phyloP scores from a whole-genome alignment of 805 yeast genomes.

The Saccharomyces paradoxus region DNA sequence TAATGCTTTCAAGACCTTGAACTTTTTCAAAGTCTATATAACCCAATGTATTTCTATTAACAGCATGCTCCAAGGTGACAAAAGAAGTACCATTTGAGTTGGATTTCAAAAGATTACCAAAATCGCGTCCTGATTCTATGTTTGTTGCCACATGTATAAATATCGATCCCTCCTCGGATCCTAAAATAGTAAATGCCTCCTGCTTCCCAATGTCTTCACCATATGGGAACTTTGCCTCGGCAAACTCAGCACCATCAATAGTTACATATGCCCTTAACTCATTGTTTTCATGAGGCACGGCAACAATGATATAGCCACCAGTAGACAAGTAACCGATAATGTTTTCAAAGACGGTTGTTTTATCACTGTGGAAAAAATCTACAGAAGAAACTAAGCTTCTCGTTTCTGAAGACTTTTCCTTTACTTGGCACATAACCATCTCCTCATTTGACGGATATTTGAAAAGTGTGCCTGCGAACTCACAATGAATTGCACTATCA shows the following conservation, averaged over 20 bases:
- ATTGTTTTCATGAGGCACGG: slow-evolving; percentile 43
- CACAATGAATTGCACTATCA: slow-evolving; percentile 52
- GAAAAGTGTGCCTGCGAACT: slow-evolving; percentile 53
- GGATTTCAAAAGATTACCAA: slow-evolving; percentile 76
- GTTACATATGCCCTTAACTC: slow-evolving; percentile 65
- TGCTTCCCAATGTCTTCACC: slow-evolving; percentile 51
- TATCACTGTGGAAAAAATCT: slow-evolving; percentile 41
- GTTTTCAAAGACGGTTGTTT: slow-evolving; percentile 40
- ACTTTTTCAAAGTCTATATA: slow-evolving; percentile 84
- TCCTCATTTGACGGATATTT: slow-evolving; percentile 38
- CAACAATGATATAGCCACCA: slow-evolving; percentile 67
- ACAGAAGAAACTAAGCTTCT: slow-evolving; percentile 38
- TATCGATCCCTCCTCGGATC: slow-evolving; percentile 60
- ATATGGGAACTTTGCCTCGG: slow-evolving; percentile 70
- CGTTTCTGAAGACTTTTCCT: slow-evolving; percentile 28
- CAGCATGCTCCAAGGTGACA: slow-evolving; percentile 56
- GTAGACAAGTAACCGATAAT: slow-evolving; percentile 69
- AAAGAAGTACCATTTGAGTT: slow-evolving; percentile 88
- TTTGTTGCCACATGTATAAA: slow-evolving; percentile 77
- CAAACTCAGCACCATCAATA: slow-evolving; percentile 66
- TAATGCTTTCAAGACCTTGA: slow-evolving; percentile 77
- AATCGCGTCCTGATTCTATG: slow-evolving; percentile 44
- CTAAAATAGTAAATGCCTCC: slow-evolving; percentile 72
- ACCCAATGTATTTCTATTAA: slow-evolving; percentile 66
- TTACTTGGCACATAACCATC: slow-evolving; percentile 57